phyloP scores from a whole-genome alignment of 192 early-diverging fungal genomes.

The Coemansia sp. region DNA sequence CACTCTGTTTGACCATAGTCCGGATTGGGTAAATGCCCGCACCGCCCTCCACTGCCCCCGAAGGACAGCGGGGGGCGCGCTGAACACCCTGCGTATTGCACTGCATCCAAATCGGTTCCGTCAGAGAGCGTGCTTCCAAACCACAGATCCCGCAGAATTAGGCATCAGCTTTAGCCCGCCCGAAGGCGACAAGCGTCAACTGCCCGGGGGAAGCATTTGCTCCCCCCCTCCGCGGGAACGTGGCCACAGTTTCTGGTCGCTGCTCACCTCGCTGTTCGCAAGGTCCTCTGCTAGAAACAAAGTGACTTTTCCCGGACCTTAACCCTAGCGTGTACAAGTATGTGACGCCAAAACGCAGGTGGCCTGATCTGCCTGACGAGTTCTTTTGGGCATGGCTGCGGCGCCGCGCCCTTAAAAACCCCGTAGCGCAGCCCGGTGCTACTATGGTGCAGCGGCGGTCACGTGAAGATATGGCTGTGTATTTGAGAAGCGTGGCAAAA shows the following conservation, averaged over 20 bases:
- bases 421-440: no score
- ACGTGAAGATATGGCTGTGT: no score
- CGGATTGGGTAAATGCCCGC: constrained; percentile 5
- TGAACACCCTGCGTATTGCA: constrained; percentile 2
- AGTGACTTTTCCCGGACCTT: constrained; percentile 4
- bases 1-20: constrained; percentile 5
- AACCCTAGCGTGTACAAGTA: background rate
- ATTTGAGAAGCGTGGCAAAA: no score
- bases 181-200: background rate
- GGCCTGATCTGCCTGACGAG: constrained; percentile 1
- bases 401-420: no score
- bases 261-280: constrained; percentile 1
- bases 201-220: background rate
- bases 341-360: constrained; percentile 3
- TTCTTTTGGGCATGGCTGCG: no score
- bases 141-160: background rate
- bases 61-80: background rate
- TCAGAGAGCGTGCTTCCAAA: constrained; percentile 2
- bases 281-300: background rate
- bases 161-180: background rate
- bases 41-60: background rate
- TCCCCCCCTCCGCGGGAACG: background rate
- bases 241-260: constrained; percentile 1
- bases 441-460: no score
- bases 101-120: constrained; percentile 2